phyloP scores from a whole-genome alignment of 495 filamentous ascomycete genomes.

The Penicillium macrosclerotiorum region DNA sequence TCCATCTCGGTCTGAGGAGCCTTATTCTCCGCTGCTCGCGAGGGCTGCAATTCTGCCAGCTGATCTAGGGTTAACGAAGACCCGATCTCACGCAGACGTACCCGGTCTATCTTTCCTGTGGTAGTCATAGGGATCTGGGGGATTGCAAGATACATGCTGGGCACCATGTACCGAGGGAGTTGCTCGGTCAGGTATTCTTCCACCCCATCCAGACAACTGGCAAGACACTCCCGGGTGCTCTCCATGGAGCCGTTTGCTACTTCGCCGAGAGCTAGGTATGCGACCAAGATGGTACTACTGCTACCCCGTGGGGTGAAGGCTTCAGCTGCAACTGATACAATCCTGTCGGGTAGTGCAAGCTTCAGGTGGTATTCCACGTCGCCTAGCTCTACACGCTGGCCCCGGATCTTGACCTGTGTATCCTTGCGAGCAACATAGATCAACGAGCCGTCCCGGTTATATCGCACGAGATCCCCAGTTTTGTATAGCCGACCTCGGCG shows the following conservation, averaged over 20 bases:
- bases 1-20: no score
- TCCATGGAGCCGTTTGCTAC: not conserved
- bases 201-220: no score
- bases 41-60: no score
- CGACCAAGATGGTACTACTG: no score
- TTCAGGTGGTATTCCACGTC: constrained; percentile 33
- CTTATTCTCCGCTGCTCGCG: no score
- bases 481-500: constrained; percentile 28
- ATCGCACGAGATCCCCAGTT: constrained; percentile 29
- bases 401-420: constrained; percentile 40
- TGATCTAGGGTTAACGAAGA: no score
- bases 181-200: not conserved
- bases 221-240: no score
- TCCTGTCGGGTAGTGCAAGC: not conserved
- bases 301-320: no score
- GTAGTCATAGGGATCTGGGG: constrained; percentile 30
- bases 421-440: constrained; percentile 33
- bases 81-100: constrained; percentile 10
- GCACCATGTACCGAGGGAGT: constrained; percentile 44
- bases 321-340: not conserved
- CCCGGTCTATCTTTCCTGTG: constrained; percentile 38
- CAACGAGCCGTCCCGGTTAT: constrained; percentile 21
- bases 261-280: not conserved
- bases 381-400: constrained; percentile 43
- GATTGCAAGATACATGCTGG: constrained; percentile 29